Conservation (phyloP, 2,329 filamentous ascomycete genomes). For the Mycosphaerella arachidis region DNA sequence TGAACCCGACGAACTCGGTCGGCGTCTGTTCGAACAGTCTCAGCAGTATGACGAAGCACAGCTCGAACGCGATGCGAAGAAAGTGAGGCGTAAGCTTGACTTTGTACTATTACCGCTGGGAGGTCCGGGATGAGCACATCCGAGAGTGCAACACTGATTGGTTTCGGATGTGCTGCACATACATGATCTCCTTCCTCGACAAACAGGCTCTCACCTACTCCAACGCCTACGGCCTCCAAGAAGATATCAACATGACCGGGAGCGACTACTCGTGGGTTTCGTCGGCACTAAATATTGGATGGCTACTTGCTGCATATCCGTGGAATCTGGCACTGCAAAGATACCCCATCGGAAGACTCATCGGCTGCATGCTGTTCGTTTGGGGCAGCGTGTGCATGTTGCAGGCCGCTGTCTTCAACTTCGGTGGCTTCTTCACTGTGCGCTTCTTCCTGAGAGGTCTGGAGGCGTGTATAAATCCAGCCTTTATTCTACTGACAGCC, state of each 20-base stretch:
- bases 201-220: conserved; percentile 20
- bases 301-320: conserved; percentile 40
- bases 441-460: conserved; percentile 35
- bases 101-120: conserved; percentile 47
- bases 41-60: conserved; percentile 21
- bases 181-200: conserved; percentile 28
- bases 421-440: conserved; percentile 33
- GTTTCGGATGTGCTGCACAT: conserved; percentile 46
- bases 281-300: conserved; percentile 44
- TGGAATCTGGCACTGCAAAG: conserved; percentile 31
- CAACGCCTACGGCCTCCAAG: conserved; percentile 15
- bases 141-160: conserved; percentile 35
- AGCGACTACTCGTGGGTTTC: conserved; percentile 41
- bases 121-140: not conserved
- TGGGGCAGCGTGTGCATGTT: conserved; percentile 31
- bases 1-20: conserved; percentile 11
- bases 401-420: conserved; percentile 33
- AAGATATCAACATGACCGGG: conserved; percentile 32
- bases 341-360: conserved; percentile 12
- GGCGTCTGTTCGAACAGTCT: conserved; percentile 7
- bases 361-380: conserved; percentile 21
- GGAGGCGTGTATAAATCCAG: conserved; percentile 34
- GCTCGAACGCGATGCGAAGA: conserved; percentile 40
- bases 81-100: conserved; percentile 43
- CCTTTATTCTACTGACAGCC: conserved; percentile 38